Percentiles rank a stretch among this genome's conserved stretches.
Evolutionary conservation across 2,329 filamentous ascomycete species (phyloP).

Genomic region (Hymenoscyphus fructigenus): DNA sequence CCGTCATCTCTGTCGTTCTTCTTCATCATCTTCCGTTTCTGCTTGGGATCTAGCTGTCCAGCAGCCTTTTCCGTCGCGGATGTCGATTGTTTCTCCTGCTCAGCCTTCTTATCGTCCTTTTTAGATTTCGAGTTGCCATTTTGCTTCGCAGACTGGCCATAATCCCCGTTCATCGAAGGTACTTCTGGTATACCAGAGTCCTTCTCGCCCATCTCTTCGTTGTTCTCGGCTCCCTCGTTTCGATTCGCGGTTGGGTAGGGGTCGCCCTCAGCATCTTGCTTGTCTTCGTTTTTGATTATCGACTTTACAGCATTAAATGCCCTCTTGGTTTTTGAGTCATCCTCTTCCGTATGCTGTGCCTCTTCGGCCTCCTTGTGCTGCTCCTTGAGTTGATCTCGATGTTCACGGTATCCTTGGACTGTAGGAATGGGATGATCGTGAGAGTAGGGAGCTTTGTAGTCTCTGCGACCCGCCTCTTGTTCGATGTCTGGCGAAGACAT

Average conservation of each 20-base stretch:
- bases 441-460: slow-evolving; percentile 30
- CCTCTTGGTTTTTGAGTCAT: slow-evolving; percentile 27
- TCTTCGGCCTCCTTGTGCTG: slow-evolving; percentile 24
- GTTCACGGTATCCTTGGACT: slow-evolving; percentile 29
- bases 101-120: not conserved
- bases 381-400: slow-evolving; percentile 25
- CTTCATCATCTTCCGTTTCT: slow-evolving; percentile 32
- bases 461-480: slow-evolving; percentile 26
- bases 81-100: not conserved
- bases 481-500: slow-evolving; percentile 23
- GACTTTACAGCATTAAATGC: slow-evolving; percentile 26
- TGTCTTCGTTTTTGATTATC: slow-evolving; percentile 30
- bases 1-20: slow-evolving; percentile 26
- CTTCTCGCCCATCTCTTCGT: slow-evolving; percentile 15
- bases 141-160: slow-evolving; percentile 7
- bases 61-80: slow-evolving; percentile 29
- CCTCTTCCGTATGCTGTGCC: slow-evolving; percentile 29
- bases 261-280: slow-evolving; percentile 21
- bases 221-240: slow-evolving; percentile 18
- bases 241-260: slow-evolving; percentile 29
- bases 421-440: slow-evolving; percentile 31
- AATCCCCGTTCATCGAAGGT: slow-evolving; percentile 10
- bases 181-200: slow-evolving; percentile 23
- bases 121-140: not conserved
- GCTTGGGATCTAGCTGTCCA: slow-evolving; percentile 26